A percentile compares a stretch with the other conserved stretches of the same genome.
Conservation (phyloP, 1,139 yeast species). For the Debaryomyces fabryi region DNA sequence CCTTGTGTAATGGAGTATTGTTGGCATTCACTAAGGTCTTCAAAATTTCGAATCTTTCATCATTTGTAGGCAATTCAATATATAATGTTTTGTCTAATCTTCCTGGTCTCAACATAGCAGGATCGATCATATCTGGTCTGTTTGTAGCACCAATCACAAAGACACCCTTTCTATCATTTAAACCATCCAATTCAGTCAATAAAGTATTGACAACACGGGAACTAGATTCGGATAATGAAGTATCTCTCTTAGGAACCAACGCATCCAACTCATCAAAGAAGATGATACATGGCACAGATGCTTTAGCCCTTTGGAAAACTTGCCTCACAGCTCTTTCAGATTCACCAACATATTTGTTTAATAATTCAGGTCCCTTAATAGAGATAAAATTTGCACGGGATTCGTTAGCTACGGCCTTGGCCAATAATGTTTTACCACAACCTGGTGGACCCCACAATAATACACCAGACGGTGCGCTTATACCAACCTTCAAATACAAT, state of each 20-base stretch:
- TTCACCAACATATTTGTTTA: slow-evolving; percentile 96
- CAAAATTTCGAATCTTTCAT: slow-evolving; percentile 80
- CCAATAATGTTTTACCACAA: slow-evolving; percentile 93
- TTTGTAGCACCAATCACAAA: slow-evolving; percentile 97
- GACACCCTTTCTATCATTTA: slow-evolving; percentile 88
- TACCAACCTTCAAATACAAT: slow-evolving; percentile 85
- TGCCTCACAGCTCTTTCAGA: slow-evolving; percentile 94
- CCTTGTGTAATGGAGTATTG: slow-evolving; percentile 70
- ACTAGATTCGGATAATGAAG: slow-evolving; percentile 84
- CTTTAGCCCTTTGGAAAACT: slow-evolving; percentile 91
- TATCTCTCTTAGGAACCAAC: slow-evolving; percentile 89
- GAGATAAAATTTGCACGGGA: slow-evolving; percentile 94
- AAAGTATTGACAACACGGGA: slow-evolving; percentile 94
- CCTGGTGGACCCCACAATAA: slow-evolving; percentile 99
- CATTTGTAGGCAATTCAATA: slow-evolving; percentile 81
- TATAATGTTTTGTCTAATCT: slow-evolving; percentile 90
- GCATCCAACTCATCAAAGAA: slow-evolving; percentile 98
- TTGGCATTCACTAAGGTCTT: slow-evolving; percentile 71
- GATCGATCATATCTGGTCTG: slow-evolving; percentile 97
- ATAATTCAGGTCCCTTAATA: slow-evolving; percentile 90
- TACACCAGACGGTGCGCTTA: slow-evolving; percentile 96
- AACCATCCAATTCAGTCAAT: slow-evolving; percentile 91
- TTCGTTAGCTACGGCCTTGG: slow-evolving; percentile 97
- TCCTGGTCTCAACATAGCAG: slow-evolving; percentile 98
- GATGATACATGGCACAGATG: slow-evolving; percentile 92